These are phyloP conservation scores for Fusarium austroafricanum DNA, from an alignment of 2,329 filamentous ascomycete genomes.

Conservation along the genomic window DNA sequence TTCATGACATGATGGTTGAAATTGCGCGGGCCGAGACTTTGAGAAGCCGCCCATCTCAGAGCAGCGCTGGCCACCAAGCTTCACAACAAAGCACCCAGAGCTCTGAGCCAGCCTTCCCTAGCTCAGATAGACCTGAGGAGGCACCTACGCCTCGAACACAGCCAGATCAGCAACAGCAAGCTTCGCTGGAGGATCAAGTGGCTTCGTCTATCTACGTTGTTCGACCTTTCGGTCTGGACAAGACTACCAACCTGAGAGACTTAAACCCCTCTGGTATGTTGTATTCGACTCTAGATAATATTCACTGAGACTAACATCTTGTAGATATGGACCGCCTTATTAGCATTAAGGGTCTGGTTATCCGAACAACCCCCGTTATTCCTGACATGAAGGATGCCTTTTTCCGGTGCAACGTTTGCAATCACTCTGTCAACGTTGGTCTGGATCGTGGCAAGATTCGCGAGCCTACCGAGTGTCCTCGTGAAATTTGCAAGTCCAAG, in stretches of 20 bases:
- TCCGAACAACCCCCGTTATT: slow-evolving; percentile 94
- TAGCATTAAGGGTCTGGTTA: slow-evolving; percentile 94
- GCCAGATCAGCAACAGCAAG: slow-evolving; percentile 59
- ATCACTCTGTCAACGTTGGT: slow-evolving; percentile 88
- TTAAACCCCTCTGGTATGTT: slow-evolving; percentile 84
- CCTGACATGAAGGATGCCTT: slow-evolving; percentile 99
- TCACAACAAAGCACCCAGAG: slow-evolving; percentile 66
- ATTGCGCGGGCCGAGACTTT: slow-evolving; percentile 84
- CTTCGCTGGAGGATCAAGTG: slow-evolving; percentile 82
- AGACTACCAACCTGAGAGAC: slow-evolving; percentile 90
- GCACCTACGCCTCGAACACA: slow-evolving; percentile 53
- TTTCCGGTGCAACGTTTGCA: slow-evolving; percentile 94
- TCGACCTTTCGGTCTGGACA: slow-evolving; percentile 88
- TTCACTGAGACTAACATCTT: slow-evolving; percentile 20
- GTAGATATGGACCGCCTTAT: slow-evolving; percentile 95
- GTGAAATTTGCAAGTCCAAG: slow-evolving; percentile 80
- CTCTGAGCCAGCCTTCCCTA: slow-evolving; percentile 81
- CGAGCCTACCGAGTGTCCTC: slow-evolving; percentile 90
- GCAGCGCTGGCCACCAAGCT: slow-evolving; percentile 60
- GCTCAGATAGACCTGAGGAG: slow-evolving; percentile 76
- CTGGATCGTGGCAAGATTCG: slow-evolving; percentile 96
- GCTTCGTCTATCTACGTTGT: slow-evolving; percentile 85
- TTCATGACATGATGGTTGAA: slow-evolving; percentile 94
- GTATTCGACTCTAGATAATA: neutral
- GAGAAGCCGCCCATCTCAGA: slow-evolving; percentile 72